Percentiles rank a stretch among this genome's conserved stretches.
These are phyloP conservation scores for Gossypioides kirkii DNA, from an alignment of 345 rosid genomes.

Conservation along the genomic window DNA sequence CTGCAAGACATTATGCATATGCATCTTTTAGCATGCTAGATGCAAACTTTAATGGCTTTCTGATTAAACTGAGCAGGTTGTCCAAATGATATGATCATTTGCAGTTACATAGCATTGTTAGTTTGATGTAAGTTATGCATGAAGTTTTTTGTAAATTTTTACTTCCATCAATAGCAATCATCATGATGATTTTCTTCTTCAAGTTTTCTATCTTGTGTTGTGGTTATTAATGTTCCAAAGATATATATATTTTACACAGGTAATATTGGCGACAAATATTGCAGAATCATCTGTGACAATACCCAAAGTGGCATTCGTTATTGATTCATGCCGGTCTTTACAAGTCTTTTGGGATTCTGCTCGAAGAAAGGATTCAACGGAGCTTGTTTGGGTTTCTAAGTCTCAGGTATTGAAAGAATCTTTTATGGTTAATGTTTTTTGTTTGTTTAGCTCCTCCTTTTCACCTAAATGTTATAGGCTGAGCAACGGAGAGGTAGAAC, in stretches of 20 bases:
- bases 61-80: not conserved
- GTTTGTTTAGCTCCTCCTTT: slow-evolving; percentile 12
- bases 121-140: not conserved
- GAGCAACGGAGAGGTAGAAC: slow-evolving; percentile 94
- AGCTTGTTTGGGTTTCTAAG: slow-evolving; percentile 87
- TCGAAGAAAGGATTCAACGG: slow-evolving; percentile 54
- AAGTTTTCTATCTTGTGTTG: not conserved
- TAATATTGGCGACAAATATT: slow-evolving; percentile 88
- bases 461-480: slow-evolving; percentile 51
- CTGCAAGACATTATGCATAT: not conserved
- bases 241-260: slow-evolving; percentile 37
- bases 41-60: not conserved
- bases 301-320: slow-evolving; percentile 86
- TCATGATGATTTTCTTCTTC: not conserved
- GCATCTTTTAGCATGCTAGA: not conserved
- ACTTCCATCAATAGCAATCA: not conserved
- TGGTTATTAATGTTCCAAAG: slow-evolving; percentile 4
- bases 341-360: slow-evolving; percentile 80
- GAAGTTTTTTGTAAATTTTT: not conserved
- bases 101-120: not conserved
- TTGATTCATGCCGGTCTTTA: slow-evolving; percentile 91
- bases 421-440: not conserved
- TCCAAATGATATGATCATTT: not conserved
- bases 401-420: slow-evolving; percentile 63
- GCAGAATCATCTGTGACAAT: slow-evolving; percentile 97